Evolutionary conservation across 257 asterid species (phyloP).

Genomic region (Avicennia marina): DNA sequence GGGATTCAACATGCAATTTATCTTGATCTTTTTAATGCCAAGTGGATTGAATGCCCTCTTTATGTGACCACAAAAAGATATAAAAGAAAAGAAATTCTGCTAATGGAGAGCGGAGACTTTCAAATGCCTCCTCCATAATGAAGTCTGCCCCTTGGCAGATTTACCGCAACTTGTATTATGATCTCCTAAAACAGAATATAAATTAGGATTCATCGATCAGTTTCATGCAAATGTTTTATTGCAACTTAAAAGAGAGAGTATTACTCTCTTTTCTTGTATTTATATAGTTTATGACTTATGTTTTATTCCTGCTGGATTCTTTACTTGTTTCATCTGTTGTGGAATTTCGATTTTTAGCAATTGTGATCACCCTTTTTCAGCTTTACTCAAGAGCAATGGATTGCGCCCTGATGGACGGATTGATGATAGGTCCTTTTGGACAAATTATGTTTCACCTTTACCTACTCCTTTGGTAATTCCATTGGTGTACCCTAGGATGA

Average conservation of each 20-base stretch:
- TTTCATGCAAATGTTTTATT: neutral
- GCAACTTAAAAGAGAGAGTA: neutral
- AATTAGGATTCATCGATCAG: neutral
- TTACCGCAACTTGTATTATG: neutral
- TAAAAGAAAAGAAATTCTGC: neutral
- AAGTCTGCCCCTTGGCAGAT: neutral
- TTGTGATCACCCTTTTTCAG: constrained; percentile 37
- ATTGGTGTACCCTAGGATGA: constrained; percentile 90
- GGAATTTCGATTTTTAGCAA: constrained; percentile 9
- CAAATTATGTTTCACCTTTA: constrained; percentile 70
- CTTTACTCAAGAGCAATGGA: constrained; percentile 80
- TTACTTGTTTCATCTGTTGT: constrained; percentile 4
- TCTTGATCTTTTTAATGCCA: too few species aligned
- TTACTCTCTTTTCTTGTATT: neutral
- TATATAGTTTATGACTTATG: neutral
- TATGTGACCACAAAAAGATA: too few species aligned
- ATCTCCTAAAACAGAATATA: neutral
- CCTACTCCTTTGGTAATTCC: constrained; percentile 85
- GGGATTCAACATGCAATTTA: too few species aligned
- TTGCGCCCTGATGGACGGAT: constrained; percentile 81
- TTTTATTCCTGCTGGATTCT: neutral
- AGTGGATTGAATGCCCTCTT: too few species aligned
- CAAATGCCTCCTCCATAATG: neutral
- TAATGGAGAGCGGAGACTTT: neutral
- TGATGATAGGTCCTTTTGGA: constrained; percentile 93